Conservation (phyloP, 2,329 filamentous ascomycete species). For the Grosmannia clavigera region DNA sequence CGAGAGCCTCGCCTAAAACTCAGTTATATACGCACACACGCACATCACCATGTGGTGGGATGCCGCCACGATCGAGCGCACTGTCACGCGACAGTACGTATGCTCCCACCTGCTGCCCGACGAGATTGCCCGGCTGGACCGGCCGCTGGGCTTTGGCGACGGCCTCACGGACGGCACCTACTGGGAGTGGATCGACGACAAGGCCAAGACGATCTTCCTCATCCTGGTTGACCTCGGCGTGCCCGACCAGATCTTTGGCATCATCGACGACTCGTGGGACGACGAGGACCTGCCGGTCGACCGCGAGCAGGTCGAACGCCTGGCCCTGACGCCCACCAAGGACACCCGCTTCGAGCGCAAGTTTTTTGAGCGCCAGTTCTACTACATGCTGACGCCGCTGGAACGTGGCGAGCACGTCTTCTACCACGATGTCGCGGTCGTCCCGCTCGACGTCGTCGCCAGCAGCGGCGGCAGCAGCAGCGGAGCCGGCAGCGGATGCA, state of each 20-base stretch:
- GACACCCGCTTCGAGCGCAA: conserved; percentile 53
- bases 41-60: conserved; percentile 50
- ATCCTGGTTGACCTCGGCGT: conserved; percentile 58
- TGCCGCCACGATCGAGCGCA: conserved; percentile 53
- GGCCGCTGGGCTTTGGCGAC: conserved; percentile 54
- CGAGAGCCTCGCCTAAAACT: neutral
- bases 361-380: conserved; percentile 60
- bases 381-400: conserved; percentile 54
- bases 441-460: conserved; percentile 57
- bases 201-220: conserved; percentile 58
- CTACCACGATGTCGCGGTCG: conserved; percentile 55
- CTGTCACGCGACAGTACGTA: conserved; percentile 57
- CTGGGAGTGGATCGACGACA: conserved; percentile 63
- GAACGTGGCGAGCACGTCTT: conserved; percentile 44
- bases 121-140: conserved; percentile 50
- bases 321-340: conserved; percentile 45
- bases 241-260: conserved; percentile 61
- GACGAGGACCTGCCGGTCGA: conserved; percentile 62
- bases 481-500: conserved; percentile 29
- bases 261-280: conserved; percentile 66
- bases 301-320: conserved; percentile 49
- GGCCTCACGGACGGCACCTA: conserved; percentile 61
- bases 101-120: conserved; percentile 49
- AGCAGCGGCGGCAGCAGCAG: conserved; percentile 18
- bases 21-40: neutral